These are phyloP conservation scores for Lasiodiplodia sp. DNA, from an alignment of 2,329 filamentous ascomycete species.

Conservation along the genomic window DNA sequence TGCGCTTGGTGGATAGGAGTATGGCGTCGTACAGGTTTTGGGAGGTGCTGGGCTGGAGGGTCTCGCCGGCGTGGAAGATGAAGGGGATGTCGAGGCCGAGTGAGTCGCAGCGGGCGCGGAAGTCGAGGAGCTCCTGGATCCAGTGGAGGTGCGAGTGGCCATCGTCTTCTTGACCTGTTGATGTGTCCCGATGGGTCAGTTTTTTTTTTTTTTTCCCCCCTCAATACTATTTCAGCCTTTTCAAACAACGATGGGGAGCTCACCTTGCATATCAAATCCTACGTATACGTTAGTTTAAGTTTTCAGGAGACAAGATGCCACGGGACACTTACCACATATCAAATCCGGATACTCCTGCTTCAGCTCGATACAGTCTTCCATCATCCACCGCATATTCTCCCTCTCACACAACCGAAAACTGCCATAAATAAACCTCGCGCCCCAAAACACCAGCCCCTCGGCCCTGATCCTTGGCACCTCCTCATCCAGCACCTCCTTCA, in stretches of 20 bases:
- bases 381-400: constrained; percentile 57
- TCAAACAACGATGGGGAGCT: background rate
- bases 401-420: constrained; percentile 67
- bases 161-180: constrained; percentile 65
- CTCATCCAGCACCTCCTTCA: constrained; percentile 58
- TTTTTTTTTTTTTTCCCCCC: background rate
- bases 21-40: constrained; percentile 75
- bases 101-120: constrained; percentile 59
- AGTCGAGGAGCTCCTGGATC: constrained; percentile 65
- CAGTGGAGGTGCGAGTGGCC: constrained; percentile 65
- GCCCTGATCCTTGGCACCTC: constrained; percentile 55
- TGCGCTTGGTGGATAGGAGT: constrained; percentile 70
- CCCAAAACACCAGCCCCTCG: constrained; percentile 51
- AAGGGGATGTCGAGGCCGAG: constrained; percentile 69
- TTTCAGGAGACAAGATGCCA: background rate
- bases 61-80: constrained; percentile 79
- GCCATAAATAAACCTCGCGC: constrained; percentile 75
- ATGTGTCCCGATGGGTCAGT: background rate
- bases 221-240: background rate
- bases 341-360: constrained; percentile 64
- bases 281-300: background rate
- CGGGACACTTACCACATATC: constrained; percentile 75
- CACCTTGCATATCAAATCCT: constrained; percentile 15
- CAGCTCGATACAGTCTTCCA: constrained; percentile 68
- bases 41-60: constrained; percentile 65